phyloP scores from a whole-genome alignment of 768 basidiomycete genomes.

The Pleurotus eryngii region DNA sequence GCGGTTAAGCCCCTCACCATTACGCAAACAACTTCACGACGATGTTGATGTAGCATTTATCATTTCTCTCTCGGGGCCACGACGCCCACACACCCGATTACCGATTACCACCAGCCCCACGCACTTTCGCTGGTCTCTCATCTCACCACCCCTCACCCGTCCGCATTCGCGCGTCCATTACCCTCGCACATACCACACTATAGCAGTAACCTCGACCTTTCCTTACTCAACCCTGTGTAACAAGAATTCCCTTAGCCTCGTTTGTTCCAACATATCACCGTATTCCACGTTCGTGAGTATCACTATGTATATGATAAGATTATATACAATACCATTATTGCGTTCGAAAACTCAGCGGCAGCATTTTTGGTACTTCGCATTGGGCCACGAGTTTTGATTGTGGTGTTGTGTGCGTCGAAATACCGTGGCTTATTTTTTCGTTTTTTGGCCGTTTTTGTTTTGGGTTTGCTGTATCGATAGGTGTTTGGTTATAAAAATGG shows the following conservation, averaged over 20 bases:
- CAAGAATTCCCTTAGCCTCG: not conserved
- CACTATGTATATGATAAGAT: not conserved
- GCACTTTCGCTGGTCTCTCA: not conserved
- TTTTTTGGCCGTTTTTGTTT: too few species aligned
- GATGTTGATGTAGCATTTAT: not conserved
- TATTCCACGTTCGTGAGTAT: not conserved
- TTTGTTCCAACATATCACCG: not conserved
- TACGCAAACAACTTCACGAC: not conserved
- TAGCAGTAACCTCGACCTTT: not conserved
- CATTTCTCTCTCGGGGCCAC: not conserved
- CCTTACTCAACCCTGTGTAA: not conserved
- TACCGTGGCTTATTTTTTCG: not conserved
- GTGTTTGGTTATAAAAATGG: not conserved
- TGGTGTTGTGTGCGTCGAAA: not conserved
- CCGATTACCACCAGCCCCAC: not conserved
- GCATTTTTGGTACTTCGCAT: not conserved
- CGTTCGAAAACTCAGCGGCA: not conserved
- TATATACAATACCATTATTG: constrained; percentile 10
- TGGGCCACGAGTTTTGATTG: not conserved
- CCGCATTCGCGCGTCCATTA: not conserved
- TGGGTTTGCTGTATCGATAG: too few species aligned
- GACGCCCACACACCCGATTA: not conserved
- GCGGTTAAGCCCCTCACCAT: not conserved
- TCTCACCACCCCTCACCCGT: not conserved
- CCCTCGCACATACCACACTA: not conserved